Base-by-base conservation (phyloP, 768 basidiomycete species). In the Exsudoporus frostii region DNA sequence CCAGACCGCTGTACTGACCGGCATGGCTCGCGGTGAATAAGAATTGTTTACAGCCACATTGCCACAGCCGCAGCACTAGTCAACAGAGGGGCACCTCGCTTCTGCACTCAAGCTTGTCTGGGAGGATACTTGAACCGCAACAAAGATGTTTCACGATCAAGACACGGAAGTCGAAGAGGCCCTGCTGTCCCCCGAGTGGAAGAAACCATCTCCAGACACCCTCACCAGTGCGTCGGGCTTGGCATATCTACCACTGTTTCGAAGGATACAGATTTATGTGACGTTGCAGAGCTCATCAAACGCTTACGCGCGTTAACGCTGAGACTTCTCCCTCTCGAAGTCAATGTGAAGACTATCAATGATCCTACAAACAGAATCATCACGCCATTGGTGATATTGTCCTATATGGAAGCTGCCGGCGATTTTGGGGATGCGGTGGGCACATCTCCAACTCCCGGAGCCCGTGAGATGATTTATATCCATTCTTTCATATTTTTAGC, bases 401-500 rank as follows among this genome's bases (percentile, higher is more conserved):
- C 92, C 1, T 98, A 86, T 63, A 79, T 76, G 25, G 81, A 80
- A 45, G 87, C 91, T 22, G 94, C 89, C 8, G 95, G 95, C 7
- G 92, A 96, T 70, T 94, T 94, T 65, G 69, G 76, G 17, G 90
- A 93, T 64, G 89, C 90, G 24, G 91, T 94, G 63, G 59, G 85
- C 66, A 4, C 17, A 38, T 45, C 45, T 50, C 29, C 39, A 25
- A 41, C 46, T 19, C 40, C 15, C 15, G 11, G 19, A 53, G 48
- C 51, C 34, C 36, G 24, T 14, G 14, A 30, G n/a, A 45, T 14
- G 27, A 1, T 20, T 30, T 40, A 11, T 40, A 22, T 40, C 14
- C 17, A 5, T 24, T 34, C n/a, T n/a, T 38, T n/a, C 7, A 32
- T 13, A 48, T 37, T 46, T 40, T 39, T 43, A 92, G 89, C 77